Evolutionary conservation across 495 filamentous ascomycete species (phyloP), one percentile per base, ranked within the genome.

Genomic region (Hamigera avellanea): DNA sequence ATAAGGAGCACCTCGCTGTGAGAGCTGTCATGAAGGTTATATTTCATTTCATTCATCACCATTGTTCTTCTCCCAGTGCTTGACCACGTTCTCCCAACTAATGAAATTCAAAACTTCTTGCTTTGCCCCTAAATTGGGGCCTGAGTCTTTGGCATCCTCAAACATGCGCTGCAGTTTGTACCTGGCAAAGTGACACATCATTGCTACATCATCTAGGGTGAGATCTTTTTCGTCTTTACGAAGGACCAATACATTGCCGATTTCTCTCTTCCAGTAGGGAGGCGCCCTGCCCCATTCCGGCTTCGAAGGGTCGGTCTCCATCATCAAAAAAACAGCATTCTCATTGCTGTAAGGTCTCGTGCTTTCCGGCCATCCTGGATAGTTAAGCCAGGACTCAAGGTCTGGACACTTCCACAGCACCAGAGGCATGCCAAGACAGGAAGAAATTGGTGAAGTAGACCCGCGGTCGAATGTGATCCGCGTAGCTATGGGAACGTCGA

Each of bases 141-240:
- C 34, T 19, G 28, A 37, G 26, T 37, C 40, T 34, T 36, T 37
- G 14, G 33, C 26, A 13, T 37, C 40, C 12, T 26, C 25, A 7
- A 26, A 26, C 25, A 26, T 26, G 12, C 7, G 25, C 25, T 26
- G 25, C 25, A 26, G 12, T 7, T 26, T 26, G 21, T 12, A 19
- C 17, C 34, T 42, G 14, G 34, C 28, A 37, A 42, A 39, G 19
- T 44, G 37, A 32, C 42, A 44, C 32, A 40, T 40, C 37, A 44
- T 44, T 36, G 16, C 36, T 8, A 44, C 15, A 36, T 40, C 42
- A 9, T 19, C 19, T 14, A 36, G 21, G 39, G 36, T 26, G 16
- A 44, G 42, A 36, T 40, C 42, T 10, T 14, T 17, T 14, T 36
- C 42, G 19, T 44, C 42, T 40, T 44, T 36, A 39, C 32, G 36